Conservation (phyloP, 1,139 yeast genomes). For the Debaryomyces robertsiae region DNA sequence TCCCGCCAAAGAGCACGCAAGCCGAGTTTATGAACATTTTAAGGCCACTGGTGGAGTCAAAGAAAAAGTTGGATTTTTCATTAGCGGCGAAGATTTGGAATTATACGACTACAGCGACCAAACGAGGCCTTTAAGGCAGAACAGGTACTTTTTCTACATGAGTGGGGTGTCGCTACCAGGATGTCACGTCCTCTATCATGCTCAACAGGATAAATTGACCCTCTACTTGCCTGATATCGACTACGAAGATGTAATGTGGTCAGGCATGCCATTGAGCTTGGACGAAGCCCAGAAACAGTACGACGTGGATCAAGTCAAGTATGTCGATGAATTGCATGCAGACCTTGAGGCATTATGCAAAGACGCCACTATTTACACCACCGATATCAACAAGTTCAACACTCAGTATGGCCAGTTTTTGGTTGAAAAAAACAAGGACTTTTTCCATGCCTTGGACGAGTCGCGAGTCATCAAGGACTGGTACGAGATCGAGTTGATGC, state of each 20-base stretch:
- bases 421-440: constrained; percentile 44
- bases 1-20: constrained; percentile 76
- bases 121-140: constrained; percentile 78
- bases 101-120: constrained; percentile 81
- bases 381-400: constrained; percentile 46
- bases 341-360: constrained; percentile 31
- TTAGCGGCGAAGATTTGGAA: constrained; percentile 68
- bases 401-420: constrained; percentile 33
- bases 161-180: constrained; percentile 87
- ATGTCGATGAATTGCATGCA: constrained; percentile 48
- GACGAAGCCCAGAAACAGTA: constrained; percentile 64
- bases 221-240: constrained; percentile 83
- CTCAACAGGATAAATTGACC: constrained; percentile 56
- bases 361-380: constrained; percentile 33
- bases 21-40: constrained; percentile 51
- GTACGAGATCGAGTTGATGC: constrained; percentile 74
- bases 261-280: constrained; percentile 77
- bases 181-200: constrained; percentile 63
- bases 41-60: constrained; percentile 18
- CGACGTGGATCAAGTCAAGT: constrained; percentile 82
- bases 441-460: constrained; percentile 82
- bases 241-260: constrained; percentile 93
- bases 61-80: constrained; percentile 43
- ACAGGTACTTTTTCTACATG: constrained; percentile 84
- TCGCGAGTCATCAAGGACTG: constrained; percentile 82